These are phyloP conservation scores for Phytopythium cucurbitacearum DNA, from an alignment of 352 stramenopile species.

Conservation along the genomic window DNA sequence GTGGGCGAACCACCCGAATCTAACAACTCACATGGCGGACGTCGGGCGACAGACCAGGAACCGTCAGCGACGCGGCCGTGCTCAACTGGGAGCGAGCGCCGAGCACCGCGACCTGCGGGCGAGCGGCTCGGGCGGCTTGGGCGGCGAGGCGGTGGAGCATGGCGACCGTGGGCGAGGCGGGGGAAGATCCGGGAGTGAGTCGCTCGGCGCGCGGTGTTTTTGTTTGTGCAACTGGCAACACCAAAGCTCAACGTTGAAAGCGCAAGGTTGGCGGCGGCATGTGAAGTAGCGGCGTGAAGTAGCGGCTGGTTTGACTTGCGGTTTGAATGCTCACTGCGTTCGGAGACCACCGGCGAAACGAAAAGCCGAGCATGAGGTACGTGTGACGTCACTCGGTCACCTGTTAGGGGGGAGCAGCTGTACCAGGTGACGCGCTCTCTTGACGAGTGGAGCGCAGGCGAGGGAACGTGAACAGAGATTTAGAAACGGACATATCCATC, in stretches of 20 bases:
- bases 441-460: no score
- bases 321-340: conserved; percentile 2
- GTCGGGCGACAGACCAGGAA: conserved; percentile 62
- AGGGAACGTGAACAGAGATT: no score
- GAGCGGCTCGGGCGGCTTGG: conserved; percentile 13
- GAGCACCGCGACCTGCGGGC: background rate
- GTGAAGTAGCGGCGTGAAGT: conserved; percentile 29
- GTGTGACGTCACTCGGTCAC: conserved; percentile 8
- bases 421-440: no score
- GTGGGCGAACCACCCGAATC: background rate
- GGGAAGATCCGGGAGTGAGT: conserved; percentile 2
- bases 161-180: background rate
- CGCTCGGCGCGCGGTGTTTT: conserved; percentile 12
- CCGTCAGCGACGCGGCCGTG: conserved; percentile 37
- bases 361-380: background rate
- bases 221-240: conserved; percentile 15
- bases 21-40: conserved; percentile 37
- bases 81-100: conserved; percentile 26
- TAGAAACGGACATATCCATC: no score
- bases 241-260: background rate
- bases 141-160: conserved; percentile 46
- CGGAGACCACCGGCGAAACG: background rate
- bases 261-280: background rate
- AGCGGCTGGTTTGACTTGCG: background rate
- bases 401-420: background rate